phyloP scores from a whole-genome alignment of 352 stramenopile genomes.

The Phytopythium oedochilum region DNA sequence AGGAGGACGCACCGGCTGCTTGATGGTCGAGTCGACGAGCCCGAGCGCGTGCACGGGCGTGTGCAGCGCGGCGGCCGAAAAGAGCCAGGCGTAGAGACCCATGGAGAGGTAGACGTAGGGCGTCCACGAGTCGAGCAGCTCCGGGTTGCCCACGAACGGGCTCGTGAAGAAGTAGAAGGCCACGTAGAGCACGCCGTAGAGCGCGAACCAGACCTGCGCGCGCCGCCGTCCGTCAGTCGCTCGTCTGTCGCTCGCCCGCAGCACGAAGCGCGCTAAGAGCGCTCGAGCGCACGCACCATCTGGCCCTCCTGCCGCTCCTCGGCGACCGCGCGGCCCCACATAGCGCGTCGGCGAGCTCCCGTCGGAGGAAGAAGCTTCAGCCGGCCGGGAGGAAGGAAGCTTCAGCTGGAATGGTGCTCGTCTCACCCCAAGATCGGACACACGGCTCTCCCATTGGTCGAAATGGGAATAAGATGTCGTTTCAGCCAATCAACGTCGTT shows the following conservation, averaged over 20 bases:
- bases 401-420: too few species aligned
- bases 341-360: too few species aligned
- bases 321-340: neutral
- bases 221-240: neutral
- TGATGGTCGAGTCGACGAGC: conserved; percentile 76
- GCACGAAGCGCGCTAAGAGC: neutral
- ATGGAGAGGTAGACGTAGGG: conserved; percentile 87
- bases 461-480: too few species aligned
- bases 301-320: conserved; percentile 27
- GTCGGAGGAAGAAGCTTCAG: too few species aligned
- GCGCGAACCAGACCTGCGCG: conserved; percentile 73
- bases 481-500: too few species aligned
- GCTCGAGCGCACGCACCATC: conserved; percentile 16
- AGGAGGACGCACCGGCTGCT: conserved; percentile 56
- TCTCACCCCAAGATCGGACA: too few species aligned
- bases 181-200: conserved; percentile 76
- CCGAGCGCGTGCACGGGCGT: conserved; percentile 68
- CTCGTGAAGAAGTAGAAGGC: conserved; percentile 90
- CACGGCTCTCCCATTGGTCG: too few species aligned
- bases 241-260: too few species aligned
- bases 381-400: too few species aligned
- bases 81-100: conserved; percentile 81
- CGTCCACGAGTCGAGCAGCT: conserved; percentile 83
- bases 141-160: conserved; percentile 79
- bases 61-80: conserved; percentile 69